These are phyloP conservation scores for Rostrohypoxylon terebratum DNA, from an alignment of 495 filamentous ascomycete species.

Conservation along the genomic window DNA sequence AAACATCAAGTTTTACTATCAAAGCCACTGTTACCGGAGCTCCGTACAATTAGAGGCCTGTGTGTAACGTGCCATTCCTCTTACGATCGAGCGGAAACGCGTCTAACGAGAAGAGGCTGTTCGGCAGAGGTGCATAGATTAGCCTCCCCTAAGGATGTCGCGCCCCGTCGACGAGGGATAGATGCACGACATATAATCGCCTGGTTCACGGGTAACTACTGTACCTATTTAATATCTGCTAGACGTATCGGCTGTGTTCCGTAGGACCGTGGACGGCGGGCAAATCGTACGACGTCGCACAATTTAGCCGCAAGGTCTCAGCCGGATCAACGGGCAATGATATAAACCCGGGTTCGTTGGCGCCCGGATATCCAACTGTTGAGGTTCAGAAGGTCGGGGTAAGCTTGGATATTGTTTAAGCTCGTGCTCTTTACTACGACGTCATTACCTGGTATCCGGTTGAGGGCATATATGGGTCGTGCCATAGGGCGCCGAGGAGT, in stretches of 20 bases:
- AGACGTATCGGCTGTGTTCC: conserved; percentile 20
- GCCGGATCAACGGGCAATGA: conserved; percentile 30
- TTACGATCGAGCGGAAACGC: background rate
- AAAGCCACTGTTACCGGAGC: background rate
- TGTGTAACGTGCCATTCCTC: conserved; percentile 6
- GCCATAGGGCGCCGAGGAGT: background rate
- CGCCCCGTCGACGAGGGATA: background rate
- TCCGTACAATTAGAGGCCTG: background rate
- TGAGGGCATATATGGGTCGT: background rate
- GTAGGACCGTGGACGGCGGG: conserved; percentile 29
- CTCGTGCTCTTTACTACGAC: conserved; percentile 28
- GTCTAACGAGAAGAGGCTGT: background rate
- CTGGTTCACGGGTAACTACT: background rate
- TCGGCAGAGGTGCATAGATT: background rate
- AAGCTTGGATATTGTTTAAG: background rate
- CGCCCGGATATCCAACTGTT: background rate
- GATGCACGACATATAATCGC: background rate
- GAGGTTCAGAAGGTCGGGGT: background rate
- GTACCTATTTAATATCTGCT: background rate
- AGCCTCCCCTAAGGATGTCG: background rate
- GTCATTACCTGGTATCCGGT: conserved; percentile 7
- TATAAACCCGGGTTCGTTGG: conserved; percentile 23
- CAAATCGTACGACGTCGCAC: conserved; percentile 31
- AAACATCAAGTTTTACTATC: background rate
- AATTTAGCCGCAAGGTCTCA: conserved; percentile 45